Conservation (phyloP, 805 yeast species). For the Blastobotrys attinorum region DNA sequence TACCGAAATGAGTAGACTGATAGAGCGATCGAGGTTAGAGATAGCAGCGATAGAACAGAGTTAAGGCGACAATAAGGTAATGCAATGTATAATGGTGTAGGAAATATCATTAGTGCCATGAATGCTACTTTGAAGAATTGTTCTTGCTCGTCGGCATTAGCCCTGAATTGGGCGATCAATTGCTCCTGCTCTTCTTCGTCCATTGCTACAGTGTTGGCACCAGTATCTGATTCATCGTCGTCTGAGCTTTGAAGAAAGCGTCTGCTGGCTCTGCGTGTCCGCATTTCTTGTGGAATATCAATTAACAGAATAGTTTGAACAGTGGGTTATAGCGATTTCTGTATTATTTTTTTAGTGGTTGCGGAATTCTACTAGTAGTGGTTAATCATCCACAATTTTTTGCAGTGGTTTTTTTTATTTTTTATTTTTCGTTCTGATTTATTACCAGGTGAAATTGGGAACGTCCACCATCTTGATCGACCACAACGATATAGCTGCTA, state of each 20-base stretch:
- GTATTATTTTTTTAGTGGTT: no score
- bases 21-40: slow-evolving; percentile 19
- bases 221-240: slow-evolving; percentile 4
- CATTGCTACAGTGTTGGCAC: slow-evolving; percentile 4
- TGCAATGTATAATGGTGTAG: slow-evolving; percentile 26
- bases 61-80: slow-evolving; percentile 23
- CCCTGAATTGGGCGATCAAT: slow-evolving; percentile 19
- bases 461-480: no score
- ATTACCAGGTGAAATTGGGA: no score
- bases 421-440: no score
- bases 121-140: slow-evolving; percentile 19
- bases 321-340: no score
- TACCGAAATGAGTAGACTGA: slow-evolving; percentile 19
- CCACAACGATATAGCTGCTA: no score
- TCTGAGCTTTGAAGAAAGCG: slow-evolving; percentile 10
- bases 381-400: no score
- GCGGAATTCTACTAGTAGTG: no score
- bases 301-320: not conserved
- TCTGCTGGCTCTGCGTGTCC: slow-evolving; percentile 16
- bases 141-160: slow-evolving; percentile 19
- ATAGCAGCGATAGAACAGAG: slow-evolving; percentile 22
- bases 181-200: slow-evolving; percentile 24
- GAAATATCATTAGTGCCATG: slow-evolving; percentile 22
- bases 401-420: no score
- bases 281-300: slow-evolving; percentile 14